Conservation (phyloP, 306 rosid genomes). For the Cicer bijugum region DNA sequence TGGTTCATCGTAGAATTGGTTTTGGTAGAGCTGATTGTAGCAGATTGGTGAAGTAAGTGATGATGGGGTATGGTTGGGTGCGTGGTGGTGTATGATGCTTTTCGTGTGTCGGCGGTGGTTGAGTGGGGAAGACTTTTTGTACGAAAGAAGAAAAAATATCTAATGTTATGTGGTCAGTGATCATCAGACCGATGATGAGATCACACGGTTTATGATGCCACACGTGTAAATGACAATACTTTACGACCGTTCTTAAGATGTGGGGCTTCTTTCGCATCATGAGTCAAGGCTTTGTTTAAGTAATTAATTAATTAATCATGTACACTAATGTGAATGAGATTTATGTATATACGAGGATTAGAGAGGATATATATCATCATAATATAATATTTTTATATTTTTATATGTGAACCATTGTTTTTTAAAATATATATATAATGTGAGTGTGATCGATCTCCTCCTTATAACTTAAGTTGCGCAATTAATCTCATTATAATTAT, state of each 20-base stretch:
- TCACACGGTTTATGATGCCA: constrained; percentile 41
- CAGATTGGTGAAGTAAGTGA: constrained; percentile 44
- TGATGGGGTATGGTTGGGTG: not conserved
- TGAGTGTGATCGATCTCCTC: not conserved
- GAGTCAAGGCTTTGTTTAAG: constrained; percentile 24
- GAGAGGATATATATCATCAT: not conserved
- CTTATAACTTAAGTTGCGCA: not conserved
- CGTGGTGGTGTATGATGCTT: constrained; percentile 15
- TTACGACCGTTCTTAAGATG: constrained; percentile 23
- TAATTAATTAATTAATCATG: constrained; percentile 30
- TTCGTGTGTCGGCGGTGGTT: constrained; percentile 20
- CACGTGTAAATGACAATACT: constrained; percentile 30
- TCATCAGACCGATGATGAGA: constrained; percentile 17
- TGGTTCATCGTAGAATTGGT: constrained; percentile 67
- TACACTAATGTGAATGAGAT: constrained; percentile 40
- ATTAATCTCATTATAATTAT: not conserved
- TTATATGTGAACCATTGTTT: constrained; percentile 25
- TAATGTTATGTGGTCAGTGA: constrained; percentile 23
- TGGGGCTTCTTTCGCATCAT: constrained; percentile 34
- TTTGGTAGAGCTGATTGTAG: constrained; percentile 79
- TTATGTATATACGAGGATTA: constrained; percentile 56
- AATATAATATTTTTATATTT: not conserved
- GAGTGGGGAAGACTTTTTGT: constrained; percentile 13
- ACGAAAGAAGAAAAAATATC: constrained; percentile 1
- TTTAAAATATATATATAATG: not conserved